phyloP scores from a whole-genome alignment of 2,329 filamentous ascomycete genomes.

The Hansfordia pulvinata region DNA sequence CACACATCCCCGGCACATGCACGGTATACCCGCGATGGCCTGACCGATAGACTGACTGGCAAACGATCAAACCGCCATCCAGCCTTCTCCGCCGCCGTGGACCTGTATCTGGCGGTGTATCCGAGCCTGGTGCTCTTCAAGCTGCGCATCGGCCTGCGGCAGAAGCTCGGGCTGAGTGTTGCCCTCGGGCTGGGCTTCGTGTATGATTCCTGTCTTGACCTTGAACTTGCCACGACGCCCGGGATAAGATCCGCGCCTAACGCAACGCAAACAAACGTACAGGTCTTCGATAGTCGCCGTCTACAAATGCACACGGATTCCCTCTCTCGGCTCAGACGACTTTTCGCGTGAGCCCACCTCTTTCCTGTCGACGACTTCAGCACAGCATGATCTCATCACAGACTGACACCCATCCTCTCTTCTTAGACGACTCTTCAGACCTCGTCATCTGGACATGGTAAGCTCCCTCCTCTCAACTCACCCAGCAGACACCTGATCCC shows the following conservation, averaged over 20 bases:
- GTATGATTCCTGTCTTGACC: no score
- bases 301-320: slow-evolving; percentile 1
- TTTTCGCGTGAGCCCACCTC: slow-evolving; percentile 1
- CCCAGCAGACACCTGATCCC: no score
- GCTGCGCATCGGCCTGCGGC: slow-evolving; percentile 22
- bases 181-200: slow-evolving; percentile 25
- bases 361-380: neutral
- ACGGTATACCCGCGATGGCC: slow-evolving; percentile 7
- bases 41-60: no score
- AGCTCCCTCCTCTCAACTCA: neutral
- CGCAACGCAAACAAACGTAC: neutral
- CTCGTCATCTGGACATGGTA: slow-evolving; percentile 1
- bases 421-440: neutral
- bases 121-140: slow-evolving; percentile 21
- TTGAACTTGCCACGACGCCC: no score
- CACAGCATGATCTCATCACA: neutral
- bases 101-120: slow-evolving; percentile 27
- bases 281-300: neutral
- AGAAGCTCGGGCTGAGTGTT: slow-evolving; percentile 23
- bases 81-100: slow-evolving; percentile 21
- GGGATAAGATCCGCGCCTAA: neutral
- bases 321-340: neutral
- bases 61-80: neutral
- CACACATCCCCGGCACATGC: slow-evolving; percentile 3
- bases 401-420: neutral